These are phyloP conservation scores for Calonectria multiphialidica DNA, from an alignment of 2,329 filamentous ascomycete species.

Conservation along the genomic window DNA sequence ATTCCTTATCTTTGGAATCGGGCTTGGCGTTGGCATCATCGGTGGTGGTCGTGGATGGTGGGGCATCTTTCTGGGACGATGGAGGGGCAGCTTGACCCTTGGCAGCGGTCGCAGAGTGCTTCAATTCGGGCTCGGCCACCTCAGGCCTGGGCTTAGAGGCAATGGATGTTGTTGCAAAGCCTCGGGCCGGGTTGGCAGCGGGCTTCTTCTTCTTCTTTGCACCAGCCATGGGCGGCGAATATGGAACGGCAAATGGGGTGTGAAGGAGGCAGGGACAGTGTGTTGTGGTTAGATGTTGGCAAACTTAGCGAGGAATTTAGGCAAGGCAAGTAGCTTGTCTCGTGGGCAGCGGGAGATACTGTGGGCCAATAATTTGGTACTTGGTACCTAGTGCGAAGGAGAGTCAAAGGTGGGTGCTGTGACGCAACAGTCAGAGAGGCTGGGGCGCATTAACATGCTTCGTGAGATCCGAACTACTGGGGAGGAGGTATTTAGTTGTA, in stretches of 20 bases:
- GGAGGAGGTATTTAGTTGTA: not conserved
- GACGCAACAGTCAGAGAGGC: slow-evolving; percentile 23
- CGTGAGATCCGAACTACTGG: not conserved
- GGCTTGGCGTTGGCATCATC: slow-evolving; percentile 36
- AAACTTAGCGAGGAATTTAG: slow-evolving; percentile 20
- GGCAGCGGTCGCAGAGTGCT: slow-evolving; percentile 31
- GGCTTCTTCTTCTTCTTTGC: slow-evolving; percentile 93
- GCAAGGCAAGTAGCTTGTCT: slow-evolving; percentile 2
- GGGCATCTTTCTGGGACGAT: slow-evolving; percentile 44
- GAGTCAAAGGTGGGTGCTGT: slow-evolving; percentile 24
- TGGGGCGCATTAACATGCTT: not conserved
- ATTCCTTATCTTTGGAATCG: slow-evolving; percentile 55
- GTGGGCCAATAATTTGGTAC: slow-evolving; percentile 19
- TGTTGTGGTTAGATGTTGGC: slow-evolving; percentile 9
- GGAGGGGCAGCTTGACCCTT: slow-evolving; percentile 47
- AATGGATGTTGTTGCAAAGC: slow-evolving; percentile 93
- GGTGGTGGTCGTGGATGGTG: slow-evolving; percentile 43
- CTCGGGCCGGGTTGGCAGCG: slow-evolving; percentile 86
- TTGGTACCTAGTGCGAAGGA: not conserved
- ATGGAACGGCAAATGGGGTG: slow-evolving; percentile 7
- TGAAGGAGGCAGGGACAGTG: not conserved
- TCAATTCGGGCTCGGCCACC: slow-evolving; percentile 51
- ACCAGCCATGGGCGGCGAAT: slow-evolving; percentile 69
- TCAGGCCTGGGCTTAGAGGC: slow-evolving; percentile 85
- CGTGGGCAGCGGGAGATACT: slow-evolving; percentile 14